Evolutionary conservation across 192 early-diverging fungal genomes (phyloP).

Genomic region (Coemansia sp.): DNA sequence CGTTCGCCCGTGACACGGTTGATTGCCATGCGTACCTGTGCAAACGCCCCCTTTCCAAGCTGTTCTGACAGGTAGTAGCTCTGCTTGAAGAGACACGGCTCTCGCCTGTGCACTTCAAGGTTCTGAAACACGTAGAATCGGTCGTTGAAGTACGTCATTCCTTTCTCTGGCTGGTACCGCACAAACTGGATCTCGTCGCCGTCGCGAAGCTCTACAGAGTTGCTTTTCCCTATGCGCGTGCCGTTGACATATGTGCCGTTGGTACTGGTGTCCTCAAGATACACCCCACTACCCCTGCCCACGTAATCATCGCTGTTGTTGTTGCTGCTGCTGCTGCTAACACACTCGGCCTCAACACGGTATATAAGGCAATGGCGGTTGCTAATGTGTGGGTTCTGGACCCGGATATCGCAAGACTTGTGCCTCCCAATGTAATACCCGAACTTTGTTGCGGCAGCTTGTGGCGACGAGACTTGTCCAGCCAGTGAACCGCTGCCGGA

Average conservation of each 20-base stretch:
- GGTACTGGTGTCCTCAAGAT: conserved; percentile 59
- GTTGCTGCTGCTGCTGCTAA: conserved; percentile 1
- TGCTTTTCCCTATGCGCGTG: conserved; percentile 53
- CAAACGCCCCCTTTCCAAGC: conserved; percentile 61
- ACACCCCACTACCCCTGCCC: conserved; percentile 22
- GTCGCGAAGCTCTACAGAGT: conserved; percentile 56
- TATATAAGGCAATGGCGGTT: conserved; percentile 59
- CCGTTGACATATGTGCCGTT: conserved; percentile 76
- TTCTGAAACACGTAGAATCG: conserved; percentile 52
- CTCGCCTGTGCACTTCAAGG: conserved; percentile 40
- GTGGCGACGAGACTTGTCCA: conserved; percentile 8
- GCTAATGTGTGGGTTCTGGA: conserved; percentile 55
- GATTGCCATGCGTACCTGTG: conserved; percentile 65
- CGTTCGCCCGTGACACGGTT: conserved; percentile 64
- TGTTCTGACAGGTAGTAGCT: conserved; percentile 42
- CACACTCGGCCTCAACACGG: conserved; percentile 31
- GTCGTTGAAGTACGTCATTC: conserved; percentile 49
- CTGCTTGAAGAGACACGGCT: conserved; percentile 49
- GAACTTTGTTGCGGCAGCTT: conserved; percentile 23
- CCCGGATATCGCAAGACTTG: conserved; percentile 53
- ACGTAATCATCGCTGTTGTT: neutral
- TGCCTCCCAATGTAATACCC: conserved; percentile 56
- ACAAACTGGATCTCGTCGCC: conserved; percentile 68
- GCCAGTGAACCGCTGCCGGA: neutral
- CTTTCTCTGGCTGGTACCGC: conserved; percentile 47